Conservation (phyloP, 2,329 filamentous ascomycete genomes). For the Pseudodiploospora longispora region DNA sequence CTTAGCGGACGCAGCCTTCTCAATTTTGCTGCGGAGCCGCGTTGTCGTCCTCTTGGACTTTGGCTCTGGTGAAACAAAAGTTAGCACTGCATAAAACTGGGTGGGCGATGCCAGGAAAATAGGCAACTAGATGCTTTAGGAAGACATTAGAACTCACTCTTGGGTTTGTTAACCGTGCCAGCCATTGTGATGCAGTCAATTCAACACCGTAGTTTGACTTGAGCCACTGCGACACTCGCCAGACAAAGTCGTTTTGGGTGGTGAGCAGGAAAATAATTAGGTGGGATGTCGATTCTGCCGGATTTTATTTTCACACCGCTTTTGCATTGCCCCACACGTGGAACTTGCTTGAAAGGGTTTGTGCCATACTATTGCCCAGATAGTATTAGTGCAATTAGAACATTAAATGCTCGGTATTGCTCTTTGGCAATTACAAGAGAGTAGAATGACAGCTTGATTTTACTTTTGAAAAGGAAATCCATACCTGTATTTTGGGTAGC, state of each 20-base stretch:
- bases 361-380: too few relatives aligned
- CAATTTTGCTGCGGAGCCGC: constrained; percentile 89
- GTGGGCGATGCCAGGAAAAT: background rate
- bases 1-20: constrained; percentile 85
- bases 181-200: constrained; percentile 33
- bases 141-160: constrained; percentile 31
- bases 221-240: constrained; percentile 1
- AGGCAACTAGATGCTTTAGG: background rate
- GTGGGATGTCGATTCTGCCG: constrained; percentile 32
- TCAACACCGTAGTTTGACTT: background rate
- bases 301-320: constrained; percentile 21
- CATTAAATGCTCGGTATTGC: too few relatives aligned
- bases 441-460: too few relatives aligned
- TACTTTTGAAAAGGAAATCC: too few relatives aligned
- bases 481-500: too few relatives aligned
- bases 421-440: too few relatives aligned
- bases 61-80: constrained; percentile 54
- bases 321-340: constrained; percentile 4
- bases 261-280: constrained; percentile 23
- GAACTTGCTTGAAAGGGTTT: too few relatives aligned
- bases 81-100: background rate
- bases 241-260: background rate
- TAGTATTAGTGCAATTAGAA: too few relatives aligned
- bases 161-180: constrained; percentile 46
- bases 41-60: constrained; percentile 88